A percentile compares a stretch with the other conserved stretches of the same genome.
Conservation (phyloP, 1,284 basidiomycete species). For the Cryptococcus sp. region DNA sequence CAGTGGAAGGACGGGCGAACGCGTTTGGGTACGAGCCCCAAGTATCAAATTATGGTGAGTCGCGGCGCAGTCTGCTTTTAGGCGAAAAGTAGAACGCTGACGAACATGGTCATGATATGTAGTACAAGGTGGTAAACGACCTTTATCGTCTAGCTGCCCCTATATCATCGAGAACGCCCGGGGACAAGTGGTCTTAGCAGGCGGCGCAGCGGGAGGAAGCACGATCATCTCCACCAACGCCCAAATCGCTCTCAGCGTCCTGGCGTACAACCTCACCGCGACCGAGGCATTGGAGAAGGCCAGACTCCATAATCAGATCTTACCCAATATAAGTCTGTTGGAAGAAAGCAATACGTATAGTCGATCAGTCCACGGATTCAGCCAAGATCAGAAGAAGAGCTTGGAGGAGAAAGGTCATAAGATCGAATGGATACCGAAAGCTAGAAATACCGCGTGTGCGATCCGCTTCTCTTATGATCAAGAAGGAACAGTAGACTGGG, state of each 20-base stretch:
- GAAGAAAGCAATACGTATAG: conserved; percentile 25
- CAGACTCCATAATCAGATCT: conserved; percentile 47
- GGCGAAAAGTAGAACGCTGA: too few species aligned
- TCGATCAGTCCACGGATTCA: conserved; percentile 25
- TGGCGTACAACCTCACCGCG: conserved; percentile 35
- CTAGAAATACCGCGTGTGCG: conserved; percentile 31
- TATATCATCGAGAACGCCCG: conserved; percentile 37
- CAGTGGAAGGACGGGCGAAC: conserved; percentile 39
- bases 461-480: conserved; percentile 24
- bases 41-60: conserved; percentile 40
- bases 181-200: conserved; percentile 27
- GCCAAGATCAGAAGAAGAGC: conserved; percentile 20
- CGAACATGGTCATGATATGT: neutral
- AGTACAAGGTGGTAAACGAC: conserved; percentile 41
- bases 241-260: conserved; percentile 39
- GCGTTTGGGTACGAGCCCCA: conserved; percentile 44
- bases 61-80: neutral
- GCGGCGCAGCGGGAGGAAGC: conserved; percentile 46
- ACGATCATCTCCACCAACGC: conserved; percentile 47
- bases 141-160: conserved; percentile 45
- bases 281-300: conserved; percentile 31
- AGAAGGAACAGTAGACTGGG: conserved; percentile 16
- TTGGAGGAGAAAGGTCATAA: conserved; percentile 33
- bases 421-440: conserved; percentile 30
- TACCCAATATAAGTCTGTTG: conserved; percentile 34